Evolutionary conservation across 768 basidiomycete genomes (phyloP).

Genomic region (Russula ochroleuca): DNA sequence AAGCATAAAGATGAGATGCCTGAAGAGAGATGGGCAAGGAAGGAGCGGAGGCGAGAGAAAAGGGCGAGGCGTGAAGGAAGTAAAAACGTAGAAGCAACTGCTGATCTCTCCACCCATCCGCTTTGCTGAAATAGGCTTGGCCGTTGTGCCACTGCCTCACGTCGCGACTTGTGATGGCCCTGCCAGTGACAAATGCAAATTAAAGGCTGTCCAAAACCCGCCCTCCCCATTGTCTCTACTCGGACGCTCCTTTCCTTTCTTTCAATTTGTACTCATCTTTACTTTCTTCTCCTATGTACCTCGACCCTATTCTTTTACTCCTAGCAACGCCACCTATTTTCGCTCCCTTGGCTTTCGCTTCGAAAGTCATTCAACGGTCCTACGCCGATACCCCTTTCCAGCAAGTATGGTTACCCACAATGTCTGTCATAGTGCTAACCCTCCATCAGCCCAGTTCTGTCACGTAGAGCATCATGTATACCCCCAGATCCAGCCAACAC

Average conservation of each 20-base stretch:
- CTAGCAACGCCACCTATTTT: background rate
- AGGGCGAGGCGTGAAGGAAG: slow-evolving; percentile 48
- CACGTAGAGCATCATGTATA: slow-evolving; percentile 29
- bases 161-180: no score
- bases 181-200: no score
- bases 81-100: slow-evolving; percentile 66
- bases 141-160: no score
- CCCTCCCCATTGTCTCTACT: slow-evolving; percentile 8
- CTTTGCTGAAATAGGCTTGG: background rate
- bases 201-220: background rate
- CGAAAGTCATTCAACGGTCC: background rate
- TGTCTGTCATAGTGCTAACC: background rate
- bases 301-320: background rate
- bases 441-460: slow-evolving; percentile 1
- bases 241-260: background rate
- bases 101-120: slow-evolving; percentile 39
- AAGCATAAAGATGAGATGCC: slow-evolving; percentile 73
- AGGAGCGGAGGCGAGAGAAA: slow-evolving; percentile 68
- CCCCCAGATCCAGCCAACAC: slow-evolving; percentile 57
- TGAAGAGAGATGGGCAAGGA: slow-evolving; percentile 71
- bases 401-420: background rate
- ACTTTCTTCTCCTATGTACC: background rate
- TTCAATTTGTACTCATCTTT: background rate
- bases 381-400: background rate
- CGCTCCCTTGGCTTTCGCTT: slow-evolving; percentile 3